Evolutionary conservation across 768 basidiomycete species (phyloP).

Genomic region (Exidia glandulosa): DNA sequence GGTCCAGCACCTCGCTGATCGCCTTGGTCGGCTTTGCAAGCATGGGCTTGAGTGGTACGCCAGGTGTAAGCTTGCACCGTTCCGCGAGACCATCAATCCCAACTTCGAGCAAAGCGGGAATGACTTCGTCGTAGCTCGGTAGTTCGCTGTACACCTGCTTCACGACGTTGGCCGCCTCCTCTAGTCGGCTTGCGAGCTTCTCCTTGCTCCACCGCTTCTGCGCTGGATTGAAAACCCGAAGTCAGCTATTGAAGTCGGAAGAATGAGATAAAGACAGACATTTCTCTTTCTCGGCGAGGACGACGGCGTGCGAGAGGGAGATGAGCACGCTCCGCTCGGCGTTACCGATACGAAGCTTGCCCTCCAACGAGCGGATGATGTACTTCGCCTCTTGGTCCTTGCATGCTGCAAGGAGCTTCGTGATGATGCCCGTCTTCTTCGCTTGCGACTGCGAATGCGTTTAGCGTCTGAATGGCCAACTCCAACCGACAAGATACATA

Average conservation of each 20-base stretch:
- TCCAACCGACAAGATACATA: conserved; percentile 21
- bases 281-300: conserved; percentile 66
- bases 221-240: conserved; percentile 29
- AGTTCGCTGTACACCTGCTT: conserved; percentile 95
- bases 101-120: conserved; percentile 75
- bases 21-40: conserved; percentile 98
- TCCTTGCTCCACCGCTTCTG: conserved; percentile 68
- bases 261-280: conserved; percentile 26
- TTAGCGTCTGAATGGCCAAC: background rate
- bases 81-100: conserved; percentile 63
- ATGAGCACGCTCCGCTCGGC: conserved; percentile 94
- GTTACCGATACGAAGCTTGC: conserved; percentile 93
- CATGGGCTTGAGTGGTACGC: conserved; percentile 95
- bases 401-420: conserved; percentile 85
- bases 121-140: conserved; percentile 83
- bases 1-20: conserved; percentile 91
- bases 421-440: conserved; percentile 92
- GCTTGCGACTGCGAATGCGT: conserved; percentile 60
- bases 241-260: background rate
- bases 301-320: conserved; percentile 84
- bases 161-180: conserved; percentile 64
- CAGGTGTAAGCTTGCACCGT: conserved; percentile 84
- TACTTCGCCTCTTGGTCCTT: conserved; percentile 91
- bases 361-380: conserved; percentile 89
- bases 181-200: conserved; percentile 57